A percentile compares a stretch with the other conserved stretches of the same genome.
phyloP scores from a whole-genome alignment of 441 rosid species.

The Lepidium campestre region DNA sequence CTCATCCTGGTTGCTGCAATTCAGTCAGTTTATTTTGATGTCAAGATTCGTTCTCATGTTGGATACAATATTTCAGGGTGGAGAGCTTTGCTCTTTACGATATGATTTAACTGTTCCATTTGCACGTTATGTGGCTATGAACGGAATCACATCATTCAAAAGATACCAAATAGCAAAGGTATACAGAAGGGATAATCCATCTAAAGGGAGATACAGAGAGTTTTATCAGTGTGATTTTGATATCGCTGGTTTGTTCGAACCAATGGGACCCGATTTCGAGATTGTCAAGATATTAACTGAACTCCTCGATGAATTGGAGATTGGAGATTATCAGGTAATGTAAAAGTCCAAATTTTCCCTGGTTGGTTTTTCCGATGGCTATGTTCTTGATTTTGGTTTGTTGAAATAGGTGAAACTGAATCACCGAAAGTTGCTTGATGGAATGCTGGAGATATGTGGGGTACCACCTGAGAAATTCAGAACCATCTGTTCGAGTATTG shows the following conservation, averaged over 20 bases:
- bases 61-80: conserved; percentile 55
- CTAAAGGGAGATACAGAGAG: conserved; percentile 92
- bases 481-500: conserved; percentile 57
- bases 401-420: conserved; percentile 68
- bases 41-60: not conserved
- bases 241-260: conserved; percentile 79
- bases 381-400: not conserved
- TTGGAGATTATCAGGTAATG: conserved; percentile 84
- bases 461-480: conserved; percentile 55
- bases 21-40: not conserved
- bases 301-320: conserved; percentile 67
- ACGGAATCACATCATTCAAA: conserved; percentile 74
- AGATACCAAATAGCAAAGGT: conserved; percentile 89
- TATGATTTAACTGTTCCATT: conserved; percentile 96
- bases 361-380: not conserved
- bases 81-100: conserved; percentile 90
- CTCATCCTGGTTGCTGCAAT: not conserved
- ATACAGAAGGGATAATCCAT: conserved; percentile 88
- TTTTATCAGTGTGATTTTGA: conserved; percentile 97
- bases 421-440: conserved; percentile 83
- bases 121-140: conserved; percentile 92
- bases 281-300: conserved; percentile 68
- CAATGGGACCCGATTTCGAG: conserved; percentile 96
- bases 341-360: not conserved
- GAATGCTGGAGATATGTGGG: conserved; percentile 62